Evolutionary conservation across 495 filamentous ascomycete genomes (phyloP).

Genomic region (Penicillium odoratum): DNA sequence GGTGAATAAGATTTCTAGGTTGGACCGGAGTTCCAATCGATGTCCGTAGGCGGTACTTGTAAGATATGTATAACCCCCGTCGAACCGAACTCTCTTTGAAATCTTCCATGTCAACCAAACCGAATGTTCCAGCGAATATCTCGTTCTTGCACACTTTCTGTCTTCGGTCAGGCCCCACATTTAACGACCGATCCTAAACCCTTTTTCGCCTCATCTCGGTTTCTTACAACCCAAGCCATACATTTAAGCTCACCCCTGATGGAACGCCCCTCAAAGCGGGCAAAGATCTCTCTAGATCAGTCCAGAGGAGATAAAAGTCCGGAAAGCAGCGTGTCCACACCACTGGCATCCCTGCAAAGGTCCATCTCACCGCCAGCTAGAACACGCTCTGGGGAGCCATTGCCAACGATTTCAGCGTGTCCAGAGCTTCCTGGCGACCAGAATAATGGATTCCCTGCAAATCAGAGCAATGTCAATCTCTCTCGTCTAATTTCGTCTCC

Average conservation of each 20-base stretch:
- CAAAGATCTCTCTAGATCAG: slow-evolving; percentile 12
- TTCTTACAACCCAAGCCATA: neutral
- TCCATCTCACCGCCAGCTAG: slow-evolving; percentile 35
- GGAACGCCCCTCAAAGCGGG: slow-evolving; percentile 15
- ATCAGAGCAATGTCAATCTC: neutral
- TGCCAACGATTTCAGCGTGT: slow-evolving; percentile 1
- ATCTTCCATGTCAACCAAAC: neutral
- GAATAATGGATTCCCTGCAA: neutral
- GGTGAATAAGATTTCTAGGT: too few species aligned
- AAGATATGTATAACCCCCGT: too few species aligned
- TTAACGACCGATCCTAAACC: neutral
- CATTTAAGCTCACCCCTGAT: neutral
- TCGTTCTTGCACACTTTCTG: neutral
- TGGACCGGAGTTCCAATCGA: too few species aligned
- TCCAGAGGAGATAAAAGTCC: neutral
- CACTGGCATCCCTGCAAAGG: slow-evolving; percentile 34
- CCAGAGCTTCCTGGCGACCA: slow-evolving; percentile 6
- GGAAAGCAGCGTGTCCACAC: neutral
- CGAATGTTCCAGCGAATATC: neutral
- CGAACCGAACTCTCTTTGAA: too few species aligned
- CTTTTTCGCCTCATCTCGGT: neutral
- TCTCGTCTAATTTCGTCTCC: slow-evolving; percentile 55
- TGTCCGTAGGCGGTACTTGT: too few species aligned
- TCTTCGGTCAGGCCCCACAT: neutral
- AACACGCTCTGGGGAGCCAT: slow-evolving; percentile 11